Evolutionary conservation across 1,284 basidiomycete species (phyloP), one percentile per base, ranked within the genome.

Genomic region (Meripilus lineatus): DNA sequence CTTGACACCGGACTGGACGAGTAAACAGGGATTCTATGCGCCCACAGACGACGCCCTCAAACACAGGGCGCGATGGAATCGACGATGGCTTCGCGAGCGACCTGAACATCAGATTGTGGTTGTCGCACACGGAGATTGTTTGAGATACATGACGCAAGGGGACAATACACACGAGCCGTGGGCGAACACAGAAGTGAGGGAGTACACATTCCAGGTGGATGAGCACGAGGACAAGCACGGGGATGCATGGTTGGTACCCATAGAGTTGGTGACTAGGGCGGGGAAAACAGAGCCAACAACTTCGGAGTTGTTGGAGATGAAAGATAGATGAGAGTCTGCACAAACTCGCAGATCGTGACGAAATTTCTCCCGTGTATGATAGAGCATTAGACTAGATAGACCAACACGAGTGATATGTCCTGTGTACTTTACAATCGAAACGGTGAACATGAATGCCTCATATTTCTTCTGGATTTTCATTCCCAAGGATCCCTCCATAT

Each of bases 81-180:
- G 63, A 13, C 45, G 38, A 26, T 65, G 62, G 62, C 56, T 65
- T 21, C 58, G 63, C 32, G 44, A 50, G 24, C 59, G 59, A 15
- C 58, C 61, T 15, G 63, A 65, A 54, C 49, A 48, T 30, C 55
- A 57, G 33, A 63, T 65, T 50, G 63, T 58, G 24, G 55, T 65
- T 41, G 62, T 65, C 32, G 46, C 58, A 21, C 63, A 65, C 43
- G 63, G 57, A 10, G 63, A 63, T 47, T 51, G 42, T 42, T 50
- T 65, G 26, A 55, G 63, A 18, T 57, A 55, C 49, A 51, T 65
- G 46, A 62, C 57, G 10, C 42, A 55, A 21, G 58, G 58, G 3
- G 40, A 41, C 43, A 58, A 58, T 47, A 51, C 52, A 18, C 42
- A 51, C 40, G 45, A 50, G 44, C 44, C 51, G 30, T 64, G 62